Conservation (phyloP, 176 grass and related monocot species). For the Olyra latifolia region DNA sequence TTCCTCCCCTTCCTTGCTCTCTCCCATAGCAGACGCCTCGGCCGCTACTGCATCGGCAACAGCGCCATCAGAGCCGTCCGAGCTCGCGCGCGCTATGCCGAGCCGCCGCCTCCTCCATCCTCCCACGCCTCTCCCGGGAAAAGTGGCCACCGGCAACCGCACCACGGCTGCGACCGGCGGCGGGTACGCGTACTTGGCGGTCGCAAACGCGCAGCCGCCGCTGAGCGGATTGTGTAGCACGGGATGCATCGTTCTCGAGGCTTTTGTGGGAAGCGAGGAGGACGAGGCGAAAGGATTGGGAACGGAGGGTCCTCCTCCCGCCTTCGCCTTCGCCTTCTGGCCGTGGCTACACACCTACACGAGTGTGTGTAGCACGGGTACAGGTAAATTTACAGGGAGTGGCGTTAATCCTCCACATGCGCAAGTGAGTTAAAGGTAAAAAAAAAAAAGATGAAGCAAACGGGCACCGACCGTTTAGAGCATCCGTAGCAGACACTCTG, state of each 20-base stretch:
- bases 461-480: no score
- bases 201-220: conserved; percentile 30
- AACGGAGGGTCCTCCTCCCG: conserved; percentile 46
- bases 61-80: conserved; percentile 28
- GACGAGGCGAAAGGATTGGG: conserved; percentile 30
- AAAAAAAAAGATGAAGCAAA: no score
- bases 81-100: conserved; percentile 10
- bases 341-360: background rate
- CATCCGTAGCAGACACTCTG: no score
- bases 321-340: background rate
- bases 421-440: no score
- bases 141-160: conserved; percentile 20
- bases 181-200: conserved; percentile 1
- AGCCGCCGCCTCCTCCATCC: background rate
- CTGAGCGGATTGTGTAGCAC: conserved; percentile 23
- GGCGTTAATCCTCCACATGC: no score
- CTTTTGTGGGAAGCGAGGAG: conserved; percentile 6
- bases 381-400: no score
- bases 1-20: conserved; percentile 25
- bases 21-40: conserved; percentile 39
- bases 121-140: background rate
- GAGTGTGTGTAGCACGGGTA: no score
- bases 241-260: conserved; percentile 15
- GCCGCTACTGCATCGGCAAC: conserved; percentile 36
- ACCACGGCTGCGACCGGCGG: conserved; percentile 24